phyloP scores from a whole-genome alignment of 2,329 filamentous ascomycete species.

The Alternaria sp. region DNA sequence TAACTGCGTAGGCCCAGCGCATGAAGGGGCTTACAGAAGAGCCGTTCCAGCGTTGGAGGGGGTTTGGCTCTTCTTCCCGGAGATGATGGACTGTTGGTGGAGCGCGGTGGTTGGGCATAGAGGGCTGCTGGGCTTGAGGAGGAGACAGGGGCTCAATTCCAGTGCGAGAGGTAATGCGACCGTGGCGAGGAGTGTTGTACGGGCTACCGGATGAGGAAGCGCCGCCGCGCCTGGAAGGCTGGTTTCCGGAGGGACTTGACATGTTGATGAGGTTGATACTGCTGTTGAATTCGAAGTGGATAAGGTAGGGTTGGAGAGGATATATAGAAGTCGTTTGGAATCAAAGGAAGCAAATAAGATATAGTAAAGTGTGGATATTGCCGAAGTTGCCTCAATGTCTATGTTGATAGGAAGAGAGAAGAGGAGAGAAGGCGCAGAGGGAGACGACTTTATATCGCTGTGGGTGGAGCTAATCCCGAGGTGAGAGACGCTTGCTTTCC shows the following conservation, averaged over 20 bases:
- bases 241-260: background rate
- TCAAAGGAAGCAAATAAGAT: background rate
- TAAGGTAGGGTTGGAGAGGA: background rate
- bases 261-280: too few species aligned
- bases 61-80: background rate
- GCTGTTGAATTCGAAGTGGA: background rate
- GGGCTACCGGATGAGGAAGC: background rate
- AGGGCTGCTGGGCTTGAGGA: background rate
- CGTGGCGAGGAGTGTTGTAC: background rate
- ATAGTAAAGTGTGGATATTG: background rate
- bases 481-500: background rate
- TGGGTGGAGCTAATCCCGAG: background rate
- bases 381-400: background rate
- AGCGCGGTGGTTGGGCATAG: background rate
- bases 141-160: background rate
- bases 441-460: background rate
- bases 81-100: background rate
- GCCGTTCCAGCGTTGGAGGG: slow-evolving; percentile 6
- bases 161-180: background rate
- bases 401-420: background rate
- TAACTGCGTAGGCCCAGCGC: slow-evolving; percentile 3
- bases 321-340: background rate
- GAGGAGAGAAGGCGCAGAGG: background rate
- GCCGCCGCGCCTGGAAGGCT: background rate
- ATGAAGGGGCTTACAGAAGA: background rate